phyloP scores from a whole-genome alignment of 345 rosid species.

The Carallia brachiata region DNA sequence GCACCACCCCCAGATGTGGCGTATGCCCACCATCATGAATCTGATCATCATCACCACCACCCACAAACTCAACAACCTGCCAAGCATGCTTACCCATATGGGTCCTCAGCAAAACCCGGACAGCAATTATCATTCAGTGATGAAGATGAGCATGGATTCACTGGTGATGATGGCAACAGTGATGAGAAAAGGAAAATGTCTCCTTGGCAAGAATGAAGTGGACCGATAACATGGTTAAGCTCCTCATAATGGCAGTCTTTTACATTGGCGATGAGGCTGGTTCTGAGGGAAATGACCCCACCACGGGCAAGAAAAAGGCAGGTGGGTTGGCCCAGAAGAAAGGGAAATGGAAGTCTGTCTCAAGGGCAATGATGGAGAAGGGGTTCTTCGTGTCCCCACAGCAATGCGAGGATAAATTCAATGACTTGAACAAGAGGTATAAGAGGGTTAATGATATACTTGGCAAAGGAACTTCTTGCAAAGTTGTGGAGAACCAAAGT shows the following conservation, averaged over 20 bases:
- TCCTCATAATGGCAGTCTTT: conserved; percentile 79
- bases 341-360: conserved; percentile 97
- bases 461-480: conserved; percentile 87
- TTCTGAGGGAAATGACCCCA: conserved; percentile 47
- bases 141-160: conserved; percentile 67
- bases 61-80: conserved; percentile 41
- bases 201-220: conserved; percentile 99
- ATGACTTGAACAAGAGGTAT: conserved; percentile 94
- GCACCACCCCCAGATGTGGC: conserved; percentile 58
- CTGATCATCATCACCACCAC: conserved; percentile 25
- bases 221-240: conserved; percentile 87
- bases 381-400: conserved; percentile 95
- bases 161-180: conserved; percentile 52
- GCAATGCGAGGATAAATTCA: conserved; percentile 96
- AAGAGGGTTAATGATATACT: conserved; percentile 97
- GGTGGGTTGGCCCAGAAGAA: conserved; percentile 81
- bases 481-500: conserved; percentile 85
- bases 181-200: conserved; percentile 60
- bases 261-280: conserved; percentile 91
- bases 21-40: conserved; percentile 37
- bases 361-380: conserved; percentile 94
- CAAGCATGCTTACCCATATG: conserved; percentile 39
- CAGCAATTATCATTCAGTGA: conserved; percentile 59
- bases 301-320: conserved; percentile 45
- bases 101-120: conserved; percentile 40